Evolutionary conservation across 2,329 filamentous ascomycete species (phyloP).

Genomic region (Diaporthe humulicola): DNA sequence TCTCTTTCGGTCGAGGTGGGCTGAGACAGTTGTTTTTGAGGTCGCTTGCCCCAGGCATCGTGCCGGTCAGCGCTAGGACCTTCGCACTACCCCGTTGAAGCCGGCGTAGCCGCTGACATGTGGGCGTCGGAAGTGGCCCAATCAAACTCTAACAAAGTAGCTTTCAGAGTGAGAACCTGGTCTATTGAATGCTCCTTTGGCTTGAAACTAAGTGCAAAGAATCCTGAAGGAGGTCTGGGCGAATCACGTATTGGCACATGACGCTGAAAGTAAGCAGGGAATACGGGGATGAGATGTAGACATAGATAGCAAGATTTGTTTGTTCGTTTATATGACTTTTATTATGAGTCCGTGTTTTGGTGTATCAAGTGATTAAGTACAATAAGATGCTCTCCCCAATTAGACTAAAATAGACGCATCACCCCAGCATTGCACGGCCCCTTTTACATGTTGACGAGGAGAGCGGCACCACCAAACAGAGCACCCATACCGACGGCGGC

Average conservation of each 20-base stretch:
- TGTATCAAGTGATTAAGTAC: conserved; percentile 17
- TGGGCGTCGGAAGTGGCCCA: background rate
- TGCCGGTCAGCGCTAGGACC: background rate
- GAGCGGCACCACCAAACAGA: conserved; percentile 60
- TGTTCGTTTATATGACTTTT: background rate
- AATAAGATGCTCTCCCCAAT: background rate
- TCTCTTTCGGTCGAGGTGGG: no score
- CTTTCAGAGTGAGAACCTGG: fast-evolving
- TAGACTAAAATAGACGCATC: background rate
- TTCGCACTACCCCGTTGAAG: background rate
- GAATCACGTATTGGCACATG: background rate
- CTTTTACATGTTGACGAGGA: conserved; percentile 59
- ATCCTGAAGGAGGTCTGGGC: background rate
- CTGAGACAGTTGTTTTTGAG: background rate
- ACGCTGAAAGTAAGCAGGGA: background rate
- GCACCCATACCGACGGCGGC: conserved; percentile 60
- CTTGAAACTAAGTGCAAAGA: background rate
- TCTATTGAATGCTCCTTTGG: background rate
- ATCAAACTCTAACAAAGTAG: background rate
- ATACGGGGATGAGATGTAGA: no score
- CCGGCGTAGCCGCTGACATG: background rate
- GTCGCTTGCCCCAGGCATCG: background rate
- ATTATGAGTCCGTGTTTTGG: background rate
- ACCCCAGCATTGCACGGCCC: background rate
- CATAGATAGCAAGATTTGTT: background rate